Evolutionary conservation across 106 monocot species (phyloP), one percentile per base, ranked within the genome.

Genomic region (Amphibolis antarctica): DNA sequence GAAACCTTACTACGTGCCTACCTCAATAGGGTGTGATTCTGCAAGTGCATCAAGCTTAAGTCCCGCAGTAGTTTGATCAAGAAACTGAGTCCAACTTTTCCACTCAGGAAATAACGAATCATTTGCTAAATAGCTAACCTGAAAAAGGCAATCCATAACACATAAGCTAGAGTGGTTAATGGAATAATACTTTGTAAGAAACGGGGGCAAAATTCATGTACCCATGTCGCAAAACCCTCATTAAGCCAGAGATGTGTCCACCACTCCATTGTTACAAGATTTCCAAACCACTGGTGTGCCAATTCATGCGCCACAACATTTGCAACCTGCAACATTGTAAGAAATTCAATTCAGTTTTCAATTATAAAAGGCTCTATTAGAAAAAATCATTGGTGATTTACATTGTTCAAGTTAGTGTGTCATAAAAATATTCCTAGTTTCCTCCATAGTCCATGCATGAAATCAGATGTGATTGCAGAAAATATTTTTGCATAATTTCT

Each of bases 181-280:
- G 0, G 23, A 26, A 53, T 20, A 21, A 59, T 27, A 49, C 29
- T 17, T 28, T 17, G 20, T 11, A 54, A 68, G 0, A 5, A 12
- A 49, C 49, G 28, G 47, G 49, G 12, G 44, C 12, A 45, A 25
- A 46, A 72, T 21, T 28, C 22, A 36, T 20, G 27, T 86, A 96
- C 94, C 94, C 94, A 96, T 53, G 94, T 78, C 47, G 94, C 94
- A 79, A 96, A 96, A 12, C 94, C 94, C 73, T 96, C 94, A 71
- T 96, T 96, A 26, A 96, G 94, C 94, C 94, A 96, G 53, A 96
- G 83, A 58, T 96, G 89, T 45, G 94, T 96, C 94, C 94, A 96
- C 94, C 94, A 96, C 72, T 96, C 94, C 94, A 96, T 96, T 55
- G 94, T 96, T 12, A 96, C 94, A 79, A 96, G 94, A 78, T 96